These are phyloP conservation scores for Geotrichum citri-aurantii DNA, from an alignment of 1,139 yeast species.

Conservation along the genomic window DNA sequence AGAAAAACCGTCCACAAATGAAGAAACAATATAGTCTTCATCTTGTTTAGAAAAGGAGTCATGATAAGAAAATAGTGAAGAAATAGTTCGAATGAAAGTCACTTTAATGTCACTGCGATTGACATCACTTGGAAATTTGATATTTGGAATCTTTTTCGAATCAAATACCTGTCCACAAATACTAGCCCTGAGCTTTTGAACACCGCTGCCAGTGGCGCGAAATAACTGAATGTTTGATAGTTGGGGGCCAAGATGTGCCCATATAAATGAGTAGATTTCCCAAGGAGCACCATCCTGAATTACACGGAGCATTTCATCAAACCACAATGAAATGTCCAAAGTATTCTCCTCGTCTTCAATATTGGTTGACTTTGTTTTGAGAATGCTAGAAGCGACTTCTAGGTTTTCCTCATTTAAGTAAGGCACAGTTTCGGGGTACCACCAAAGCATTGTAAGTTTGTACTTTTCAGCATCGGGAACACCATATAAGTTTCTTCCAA, in stretches of 20 bases:
- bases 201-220: conserved; percentile 41
- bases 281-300: conserved; percentile 56
- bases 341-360: conserved; percentile 8
- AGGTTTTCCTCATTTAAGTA: conserved; percentile 44
- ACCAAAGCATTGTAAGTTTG: conserved; percentile 41
- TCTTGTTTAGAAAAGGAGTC: conserved; percentile 52
- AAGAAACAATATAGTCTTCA: conserved; percentile 62
- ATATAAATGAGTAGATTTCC: conserved; percentile 63
- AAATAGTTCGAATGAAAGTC: conserved; percentile 57
- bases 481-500: conserved; percentile 45
- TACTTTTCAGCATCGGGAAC: conserved; percentile 26
- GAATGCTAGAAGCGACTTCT: conserved; percentile 31
- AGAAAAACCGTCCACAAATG: conserved; percentile 58
- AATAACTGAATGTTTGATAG: conserved; percentile 58
- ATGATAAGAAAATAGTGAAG: conserved; percentile 65
- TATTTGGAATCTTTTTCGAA: conserved; percentile 43
- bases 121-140: conserved; percentile 42
- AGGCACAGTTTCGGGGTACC: conserved; percentile 51
- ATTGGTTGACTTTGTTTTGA: conserved; percentile 19
- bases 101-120: conserved; percentile 62
- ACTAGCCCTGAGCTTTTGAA: conserved; percentile 44
- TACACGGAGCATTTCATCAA: conserved; percentile 46
- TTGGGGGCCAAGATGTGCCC: conserved; percentile 71
- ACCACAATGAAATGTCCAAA: conserved; percentile 50
- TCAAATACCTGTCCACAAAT: conserved; percentile 55